Base-by-base conservation (phyloP, 768 basidiomycete species). In the Lentinula boryana region DNA sequence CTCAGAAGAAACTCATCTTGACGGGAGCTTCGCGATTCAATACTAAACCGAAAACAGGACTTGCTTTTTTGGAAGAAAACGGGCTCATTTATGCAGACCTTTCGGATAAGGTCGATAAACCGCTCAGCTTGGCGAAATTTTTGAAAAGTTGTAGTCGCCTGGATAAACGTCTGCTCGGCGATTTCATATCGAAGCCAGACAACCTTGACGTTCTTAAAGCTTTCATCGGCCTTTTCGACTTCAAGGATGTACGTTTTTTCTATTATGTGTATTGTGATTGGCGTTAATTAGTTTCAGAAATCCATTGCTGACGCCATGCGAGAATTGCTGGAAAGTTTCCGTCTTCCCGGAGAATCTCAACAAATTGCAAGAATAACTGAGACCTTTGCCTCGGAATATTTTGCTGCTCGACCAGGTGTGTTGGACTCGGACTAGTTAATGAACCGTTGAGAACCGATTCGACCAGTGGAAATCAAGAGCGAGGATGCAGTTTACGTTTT, bases 401-500 rank as follows among this genome's bases (percentile, higher is more conserved):
- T 96, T 71, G 88, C 91, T 3, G 83, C 92, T 8, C 76, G 78
- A 31, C 95, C 97, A 63, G 86, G 95, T 90, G 62, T 62, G 78
- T 72, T 57, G 13, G 18, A 48, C 50, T 9, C 56, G 50, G 56
- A 15, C 12, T 44, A 5, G 2, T 13, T 16, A 33, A 12, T 15
- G 21, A 35, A 1, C 32, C 21, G 35, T 6, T 31, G 31, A 21
- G 32, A 5, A 43, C 9, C 16, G 21, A 33, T 27, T 2, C 10
- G 4, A 15, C 31, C 62, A 95, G 94, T 84, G 61, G 95, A 95
- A 71, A 88, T 98, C 64, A 92, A 89, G 69, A 87, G 79, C 60
- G 86, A 93, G 74, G 97, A 98, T 70, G 92, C 96, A 4, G 91
- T 93, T 18, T 95, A 97, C 72, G 91, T 99, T 7, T 75, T 99